Conservation (phyloP, 192 early-diverging fungal genomes). For the Coemansia sp. region DNA sequence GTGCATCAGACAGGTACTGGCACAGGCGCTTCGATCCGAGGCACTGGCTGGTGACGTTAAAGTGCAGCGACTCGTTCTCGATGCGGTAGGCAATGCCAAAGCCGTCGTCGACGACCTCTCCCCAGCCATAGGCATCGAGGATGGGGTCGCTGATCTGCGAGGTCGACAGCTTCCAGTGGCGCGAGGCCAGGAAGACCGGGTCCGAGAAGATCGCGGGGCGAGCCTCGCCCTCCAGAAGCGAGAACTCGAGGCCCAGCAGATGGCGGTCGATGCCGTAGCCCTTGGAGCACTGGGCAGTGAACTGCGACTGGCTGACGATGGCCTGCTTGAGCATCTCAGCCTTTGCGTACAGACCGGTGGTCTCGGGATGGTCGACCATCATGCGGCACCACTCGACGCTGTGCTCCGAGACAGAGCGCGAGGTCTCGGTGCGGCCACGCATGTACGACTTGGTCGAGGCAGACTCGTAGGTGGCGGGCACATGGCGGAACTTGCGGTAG, state of each 20-base stretch:
- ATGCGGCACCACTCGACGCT: slow-evolving; percentile 55
- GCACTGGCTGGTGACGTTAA: slow-evolving; percentile 48
- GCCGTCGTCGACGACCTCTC: slow-evolving; percentile 57
- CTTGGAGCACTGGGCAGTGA: slow-evolving; percentile 56
- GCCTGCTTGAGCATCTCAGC: slow-evolving; percentile 52
- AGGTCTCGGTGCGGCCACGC: slow-evolving; percentile 73
- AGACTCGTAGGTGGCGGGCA: slow-evolving; percentile 70
- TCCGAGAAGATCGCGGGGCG: slow-evolving; percentile 50
- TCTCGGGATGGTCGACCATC: slow-evolving; percentile 54
- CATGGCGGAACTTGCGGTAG: slow-evolving; percentile 59
- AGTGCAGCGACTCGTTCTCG: slow-evolving; percentile 44
- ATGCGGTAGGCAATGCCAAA: slow-evolving; percentile 58
- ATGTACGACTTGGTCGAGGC: slow-evolving; percentile 62
- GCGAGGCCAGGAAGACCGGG: slow-evolving; percentile 53
- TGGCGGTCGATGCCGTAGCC: slow-evolving; percentile 69
- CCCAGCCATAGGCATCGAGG: slow-evolving; percentile 56
- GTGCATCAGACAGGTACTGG: slow-evolving; percentile 59
- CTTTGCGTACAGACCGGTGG: slow-evolving; percentile 44
- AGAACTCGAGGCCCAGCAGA: slow-evolving; percentile 60
- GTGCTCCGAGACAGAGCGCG: slow-evolving; percentile 64
- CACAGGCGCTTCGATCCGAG: slow-evolving; percentile 54
- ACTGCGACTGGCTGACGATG: slow-evolving; percentile 46
- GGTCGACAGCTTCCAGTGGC: slow-evolving; percentile 67
- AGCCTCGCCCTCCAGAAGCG: slow-evolving; percentile 44
- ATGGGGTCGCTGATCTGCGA: slow-evolving; percentile 56